Evolutionary conservation across 345 rosid species (phyloP), one percentile per base, ranked within the genome.

Genomic region (Bruguiera parviflora): DNA sequence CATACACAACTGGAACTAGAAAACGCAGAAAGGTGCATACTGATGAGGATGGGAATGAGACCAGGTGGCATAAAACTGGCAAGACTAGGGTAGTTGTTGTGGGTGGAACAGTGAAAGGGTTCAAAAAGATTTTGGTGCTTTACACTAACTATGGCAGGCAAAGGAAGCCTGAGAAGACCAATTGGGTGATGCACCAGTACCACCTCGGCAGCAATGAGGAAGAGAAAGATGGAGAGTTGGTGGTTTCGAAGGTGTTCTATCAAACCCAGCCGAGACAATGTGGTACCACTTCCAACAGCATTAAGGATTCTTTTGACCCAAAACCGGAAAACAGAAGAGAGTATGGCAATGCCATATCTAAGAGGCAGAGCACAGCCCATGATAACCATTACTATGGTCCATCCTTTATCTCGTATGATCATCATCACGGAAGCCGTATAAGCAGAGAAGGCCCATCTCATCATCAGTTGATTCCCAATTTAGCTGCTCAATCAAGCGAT

Each of bases 121-220:
- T 84, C 82, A 93, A 93, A 82, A 90, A 92, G 74, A 92, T 92
- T 52, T 72, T 90, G 53, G 98, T 90, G 5, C 93, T 92, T 53
- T 92, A 93, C 87, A 89, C 94, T 32, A 93, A 93, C 76, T 86
- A 86, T 61, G 94, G 98, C 20, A 85, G 94, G 74, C 91, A 91
- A 67, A 85, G 83, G 72, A 91, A 91, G 61, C 96, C 97, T 0
- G 98, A 91, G 79, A 93, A 93, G 70, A 89, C 96, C 52, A 89
- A 83, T 75, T 93, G 98, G 98, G 97, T 93, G 32, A 93, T 93
- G 96, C 98, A 93, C 74, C 98, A 93, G 67, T 93, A 91, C 76
- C 98, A 93, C 73, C 84, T 93, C 47, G 98, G 98, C 35, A 67
- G 77, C 75, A 77, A 78, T 28, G 94, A 88, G 66, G 97, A 93